Evolutionary conservation across 75 land plant species (phyloP).

Genomic region (Ceratopteris richardii): DNA sequence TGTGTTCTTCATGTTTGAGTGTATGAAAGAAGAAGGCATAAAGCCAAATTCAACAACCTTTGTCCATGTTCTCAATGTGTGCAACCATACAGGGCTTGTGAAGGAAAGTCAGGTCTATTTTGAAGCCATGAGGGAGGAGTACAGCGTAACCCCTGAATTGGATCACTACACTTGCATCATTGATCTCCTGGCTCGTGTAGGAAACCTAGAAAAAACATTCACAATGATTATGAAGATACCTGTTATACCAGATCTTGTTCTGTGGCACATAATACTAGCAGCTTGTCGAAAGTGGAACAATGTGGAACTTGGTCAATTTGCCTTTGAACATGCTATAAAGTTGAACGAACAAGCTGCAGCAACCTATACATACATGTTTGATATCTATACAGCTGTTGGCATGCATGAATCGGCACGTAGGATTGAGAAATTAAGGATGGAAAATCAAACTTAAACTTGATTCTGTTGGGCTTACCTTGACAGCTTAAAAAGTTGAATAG

Average conservation of each 20-base stretch:
- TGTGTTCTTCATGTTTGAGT: neutral
- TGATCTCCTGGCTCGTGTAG: conserved; percentile 3
- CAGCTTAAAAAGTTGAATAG: too few relatives aligned
- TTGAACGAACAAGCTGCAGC: conserved; percentile 3
- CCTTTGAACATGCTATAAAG: conserved; percentile 3
- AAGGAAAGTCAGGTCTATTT: neutral
- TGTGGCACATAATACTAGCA: conserved; percentile 6
- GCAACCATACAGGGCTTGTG: conserved; percentile 6
- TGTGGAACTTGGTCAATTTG: conserved; percentile 2
- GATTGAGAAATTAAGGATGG: neutral
- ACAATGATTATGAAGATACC: conserved; percentile 11
- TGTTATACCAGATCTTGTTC: neutral
- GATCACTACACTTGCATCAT: conserved; percentile 5
- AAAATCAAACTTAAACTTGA: neutral
- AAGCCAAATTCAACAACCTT: neutral
- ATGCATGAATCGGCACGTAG: neutral
- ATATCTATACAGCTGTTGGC: conserved; percentile 5
- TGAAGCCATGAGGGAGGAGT: neutral
- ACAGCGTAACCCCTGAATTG: neutral
- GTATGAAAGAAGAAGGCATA: conserved; percentile 3
- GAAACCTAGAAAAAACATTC: neutral
- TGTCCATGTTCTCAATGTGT: neutral
- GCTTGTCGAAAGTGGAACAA: conserved; percentile 13
- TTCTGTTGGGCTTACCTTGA: too few relatives aligned
- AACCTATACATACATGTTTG: conserved; percentile 2